Conservation (phyloP, 257 asterid species). For the Prunella vulgaris region DNA sequence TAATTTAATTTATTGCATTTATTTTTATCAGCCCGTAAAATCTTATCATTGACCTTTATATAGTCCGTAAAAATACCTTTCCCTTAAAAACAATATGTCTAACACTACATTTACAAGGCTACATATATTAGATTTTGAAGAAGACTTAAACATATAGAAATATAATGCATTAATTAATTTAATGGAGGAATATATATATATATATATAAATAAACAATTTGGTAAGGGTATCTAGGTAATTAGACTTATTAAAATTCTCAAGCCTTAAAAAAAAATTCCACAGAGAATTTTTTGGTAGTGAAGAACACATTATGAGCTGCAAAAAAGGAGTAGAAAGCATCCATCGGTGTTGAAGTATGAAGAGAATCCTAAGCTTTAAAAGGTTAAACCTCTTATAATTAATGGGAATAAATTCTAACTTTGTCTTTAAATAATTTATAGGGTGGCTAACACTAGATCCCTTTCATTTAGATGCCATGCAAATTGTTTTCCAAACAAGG, state of each 20-base stretch:
- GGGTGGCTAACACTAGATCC: constrained; percentile 4
- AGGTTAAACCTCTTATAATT: constrained; percentile 22
- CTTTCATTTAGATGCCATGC: constrained; percentile 18
- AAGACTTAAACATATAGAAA: background rate
- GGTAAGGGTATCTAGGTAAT: background rate
- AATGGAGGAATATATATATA: constrained; percentile 11
- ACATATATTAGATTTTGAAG: background rate
- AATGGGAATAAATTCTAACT: constrained; percentile 39
- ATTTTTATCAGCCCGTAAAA: too few species aligned
- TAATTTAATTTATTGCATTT: too few species aligned
- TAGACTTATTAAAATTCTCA: background rate
- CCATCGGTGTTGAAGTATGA: constrained; percentile 22
- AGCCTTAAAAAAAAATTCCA: too few species aligned
- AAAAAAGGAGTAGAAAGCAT: constrained; percentile 17
- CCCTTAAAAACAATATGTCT: background rate
- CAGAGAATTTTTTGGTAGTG: constrained; percentile 4
- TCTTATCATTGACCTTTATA: too few species aligned
- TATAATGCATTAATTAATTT: background rate
- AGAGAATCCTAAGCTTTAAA: constrained; percentile 42
- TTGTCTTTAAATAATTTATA: constrained; percentile 13
- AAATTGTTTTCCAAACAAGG: constrained; percentile 14
- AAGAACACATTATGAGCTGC: background rate
- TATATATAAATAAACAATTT: background rate
- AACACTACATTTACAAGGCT: background rate
- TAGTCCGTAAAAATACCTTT: too few species aligned